These are phyloP conservation scores for Paecilomyces niveus DNA, from an alignment of 2,329 filamentous ascomycete genomes.

Conservation along the genomic window DNA sequence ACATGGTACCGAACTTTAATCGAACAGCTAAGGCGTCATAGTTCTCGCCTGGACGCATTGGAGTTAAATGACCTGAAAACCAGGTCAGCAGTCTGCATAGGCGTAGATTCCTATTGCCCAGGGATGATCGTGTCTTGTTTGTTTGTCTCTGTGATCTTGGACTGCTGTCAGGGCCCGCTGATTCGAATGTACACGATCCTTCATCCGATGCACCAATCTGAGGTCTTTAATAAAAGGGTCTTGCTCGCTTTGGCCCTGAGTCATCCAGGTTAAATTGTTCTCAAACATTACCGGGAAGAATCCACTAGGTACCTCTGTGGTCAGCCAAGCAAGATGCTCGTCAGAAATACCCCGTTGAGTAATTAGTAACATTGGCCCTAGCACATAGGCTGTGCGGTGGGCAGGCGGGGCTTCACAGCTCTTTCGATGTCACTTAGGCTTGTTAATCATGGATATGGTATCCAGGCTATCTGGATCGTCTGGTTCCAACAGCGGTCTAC, in stretches of 20 bases:
- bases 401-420: neutral
- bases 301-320: neutral
- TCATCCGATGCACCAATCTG: neutral
- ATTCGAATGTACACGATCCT: neutral
- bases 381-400: neutral
- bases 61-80: neutral
- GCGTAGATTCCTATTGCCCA: neutral
- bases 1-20: neutral
- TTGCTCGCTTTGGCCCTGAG: neutral
- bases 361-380: neutral
- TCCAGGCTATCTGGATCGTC: neutral
- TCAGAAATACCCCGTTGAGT: no score
- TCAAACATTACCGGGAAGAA: neutral
- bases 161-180: neutral
- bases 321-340: neutral
- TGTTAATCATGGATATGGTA: neutral
- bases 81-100: neutral
- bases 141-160: neutral
- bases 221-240: neutral
- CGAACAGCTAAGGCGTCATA: neutral
- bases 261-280: neutral
- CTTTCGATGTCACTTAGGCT: neutral
- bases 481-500: neutral
- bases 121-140: neutral
- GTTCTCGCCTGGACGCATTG: neutral